These are phyloP conservation scores for Sordaria brevicollis DNA, from an alignment of 495 filamentous ascomycete genomes.

Conservation along the genomic window DNA sequence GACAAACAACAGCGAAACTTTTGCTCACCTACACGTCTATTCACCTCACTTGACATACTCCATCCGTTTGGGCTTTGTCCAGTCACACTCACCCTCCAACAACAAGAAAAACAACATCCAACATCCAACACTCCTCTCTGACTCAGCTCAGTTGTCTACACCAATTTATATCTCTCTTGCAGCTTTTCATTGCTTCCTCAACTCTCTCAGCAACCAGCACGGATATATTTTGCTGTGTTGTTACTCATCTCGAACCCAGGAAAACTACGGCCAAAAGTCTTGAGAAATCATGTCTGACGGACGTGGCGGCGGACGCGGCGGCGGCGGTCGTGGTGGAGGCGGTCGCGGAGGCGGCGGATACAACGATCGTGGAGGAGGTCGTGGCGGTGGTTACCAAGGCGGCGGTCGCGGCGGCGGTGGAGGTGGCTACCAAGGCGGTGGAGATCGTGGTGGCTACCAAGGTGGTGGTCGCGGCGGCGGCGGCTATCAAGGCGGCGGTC, in stretches of 20 bases:
- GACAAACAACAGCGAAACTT: too few species aligned
- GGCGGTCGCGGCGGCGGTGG: neutral
- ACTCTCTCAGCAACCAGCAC: too few species aligned
- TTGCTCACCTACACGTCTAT: too few species aligned
- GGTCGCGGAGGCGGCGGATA: conserved; percentile 1
- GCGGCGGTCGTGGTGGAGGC: conserved; percentile 4
- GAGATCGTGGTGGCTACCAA: neutral
- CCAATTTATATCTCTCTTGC: too few species aligned
- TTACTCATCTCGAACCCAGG: neutral
- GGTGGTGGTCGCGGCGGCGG: conserved; percentile 1
- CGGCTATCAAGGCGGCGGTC: conserved; percentile 11
- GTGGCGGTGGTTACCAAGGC: neutral
- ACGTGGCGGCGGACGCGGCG: conserved; percentile 3
- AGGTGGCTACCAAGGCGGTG: neutral
- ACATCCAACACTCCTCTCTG: too few species aligned
- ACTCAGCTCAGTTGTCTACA: too few species aligned
- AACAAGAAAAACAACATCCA: too few species aligned
- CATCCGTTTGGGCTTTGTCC: too few species aligned
- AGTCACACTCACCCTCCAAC: too few species aligned
- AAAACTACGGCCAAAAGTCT: neutral
- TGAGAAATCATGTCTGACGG: conserved; percentile 6
- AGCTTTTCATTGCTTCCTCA: too few species aligned
- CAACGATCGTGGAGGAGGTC: neutral
- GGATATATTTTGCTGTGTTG: neutral
- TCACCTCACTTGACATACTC: too few species aligned